A percentile compares a stretch with the other conserved stretches of the same genome.
These are phyloP conservation scores for Nemophila menziesii DNA, from an alignment of 257 asterid species.

Conservation along the genomic window DNA sequence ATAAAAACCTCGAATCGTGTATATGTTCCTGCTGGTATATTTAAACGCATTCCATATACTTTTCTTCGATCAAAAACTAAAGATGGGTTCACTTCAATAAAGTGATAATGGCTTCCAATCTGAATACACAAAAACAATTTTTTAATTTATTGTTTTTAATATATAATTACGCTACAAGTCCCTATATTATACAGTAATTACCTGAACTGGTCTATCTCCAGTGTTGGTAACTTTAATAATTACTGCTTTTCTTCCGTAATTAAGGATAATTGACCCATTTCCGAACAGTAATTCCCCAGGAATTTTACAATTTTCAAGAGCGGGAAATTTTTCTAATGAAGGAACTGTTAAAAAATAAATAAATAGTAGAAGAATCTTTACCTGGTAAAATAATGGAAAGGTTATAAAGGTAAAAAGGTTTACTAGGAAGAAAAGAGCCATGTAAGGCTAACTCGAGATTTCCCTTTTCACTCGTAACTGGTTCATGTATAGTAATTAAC, in stretches of 20 bases:
- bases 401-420: slow-evolving; percentile 8
- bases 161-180: no score
- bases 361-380: no score
- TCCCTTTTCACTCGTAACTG: slow-evolving; percentile 68
- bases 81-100: slow-evolving; percentile 76
- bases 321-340: slow-evolving; percentile 63
- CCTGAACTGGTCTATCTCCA: slow-evolving; percentile 98
- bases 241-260: slow-evolving; percentile 55
- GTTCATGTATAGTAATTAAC: slow-evolving; percentile 79
- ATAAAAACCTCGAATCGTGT: slow-evolving; percentile 96
- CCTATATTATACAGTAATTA: no score
- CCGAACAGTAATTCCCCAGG: slow-evolving; percentile 67
- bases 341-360: slow-evolving; percentile 76
- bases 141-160: no score
- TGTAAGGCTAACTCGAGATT: slow-evolving; percentile 84
- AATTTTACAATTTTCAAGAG: slow-evolving; percentile 41
- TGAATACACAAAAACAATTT: no score
- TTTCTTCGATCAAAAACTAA: slow-evolving; percentile 66
- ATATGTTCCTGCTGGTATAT: slow-evolving; percentile 91
- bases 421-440: slow-evolving; percentile 95
- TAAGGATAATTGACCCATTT: slow-evolving; percentile 45
- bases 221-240: slow-evolving; percentile 65
- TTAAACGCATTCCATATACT: slow-evolving; percentile 75
- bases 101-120: slow-evolving; percentile 99
- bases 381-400: no score